Percentiles rank a stretch among this genome's conserved stretches.
Evolutionary conservation across 345 rosid genomes (phyloP).

Genomic region (Eucalyptus lansdowneana): DNA sequence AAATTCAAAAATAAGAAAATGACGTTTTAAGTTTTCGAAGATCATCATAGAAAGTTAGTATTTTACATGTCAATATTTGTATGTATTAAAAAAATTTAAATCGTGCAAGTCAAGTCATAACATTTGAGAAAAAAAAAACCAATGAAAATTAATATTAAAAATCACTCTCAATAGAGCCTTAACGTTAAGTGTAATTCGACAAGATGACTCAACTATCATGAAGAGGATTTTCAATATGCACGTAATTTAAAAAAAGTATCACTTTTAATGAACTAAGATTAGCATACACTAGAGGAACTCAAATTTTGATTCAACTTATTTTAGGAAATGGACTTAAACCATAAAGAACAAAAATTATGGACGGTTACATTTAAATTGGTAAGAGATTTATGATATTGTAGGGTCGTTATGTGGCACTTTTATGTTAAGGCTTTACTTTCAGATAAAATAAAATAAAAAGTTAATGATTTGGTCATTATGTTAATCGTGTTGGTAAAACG

Average conservation of each 20-base stretch:
- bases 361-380: neutral
- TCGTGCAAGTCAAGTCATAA: neutral
- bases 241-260: neutral
- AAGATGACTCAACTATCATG: neutral
- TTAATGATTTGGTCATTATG: neutral
- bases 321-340: neutral
- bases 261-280: neutral
- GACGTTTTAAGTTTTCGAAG: no score
- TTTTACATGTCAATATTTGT: neutral
- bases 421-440: neutral
- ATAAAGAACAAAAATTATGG: neutral
- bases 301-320: neutral
- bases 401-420: neutral
- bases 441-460: neutral
- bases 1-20: neutral
- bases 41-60: no score
- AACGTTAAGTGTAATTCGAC: neutral
- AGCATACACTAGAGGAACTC: neutral
- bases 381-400: neutral
- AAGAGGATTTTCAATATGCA: neutral
- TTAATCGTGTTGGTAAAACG: neutral
- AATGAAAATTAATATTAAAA: neutral
- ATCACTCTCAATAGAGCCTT: neutral
- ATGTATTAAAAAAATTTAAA: neutral
- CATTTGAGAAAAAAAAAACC: neutral